Evolutionary conservation across 2,329 filamentous ascomycete species (phyloP), one percentile per base, ranked within the genome.

Genomic region (Pestalotiopsis fici): DNA sequence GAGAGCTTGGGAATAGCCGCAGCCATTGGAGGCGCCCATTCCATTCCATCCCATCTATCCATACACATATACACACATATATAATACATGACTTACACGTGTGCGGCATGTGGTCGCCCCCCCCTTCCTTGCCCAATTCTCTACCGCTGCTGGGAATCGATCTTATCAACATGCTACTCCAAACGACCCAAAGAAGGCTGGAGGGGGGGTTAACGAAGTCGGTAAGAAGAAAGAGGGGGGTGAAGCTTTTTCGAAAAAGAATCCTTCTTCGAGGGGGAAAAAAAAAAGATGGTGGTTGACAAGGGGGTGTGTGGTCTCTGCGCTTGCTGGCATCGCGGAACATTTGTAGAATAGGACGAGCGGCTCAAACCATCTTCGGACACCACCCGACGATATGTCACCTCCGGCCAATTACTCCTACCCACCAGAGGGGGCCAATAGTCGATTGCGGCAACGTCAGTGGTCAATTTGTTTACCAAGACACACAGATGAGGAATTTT

Each of bases 311-410:
- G 31, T 39, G 61, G 61, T 54, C 50, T 35, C 3, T 64, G 61
- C 23, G 7, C 31, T 28, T 64, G 39, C 31, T 35, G 6, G 31
- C 61, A 54, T 54, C 35, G 60, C 60, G 43, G 60, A 27, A 64
- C 35, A 64, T 64, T 37, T 50, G 60, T 64, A 64, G 39, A 54
- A 39, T 28, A n/a, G 11, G 37, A 28, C 28, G 47, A 64, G 61
- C 61, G 61, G 61, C 61, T 64, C 61, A 64, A 64, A 21, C 47
- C 21, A 31, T n/a, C 25, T 55, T 37, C 25, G 50, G n/a, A 63
- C 43, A 64, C 61, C 43, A 64, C 28, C 27, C 47, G 25, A 23
- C 37, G 61, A 64, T 64, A 28, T 47, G 43, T n/a, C 31, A 50
- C 57, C 28, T 37, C 57, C 57, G 28, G 28, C 57, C 57, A 60